Conservation (phyloP, 2,329 filamentous ascomycete genomes). For the Alternaria sp. region DNA sequence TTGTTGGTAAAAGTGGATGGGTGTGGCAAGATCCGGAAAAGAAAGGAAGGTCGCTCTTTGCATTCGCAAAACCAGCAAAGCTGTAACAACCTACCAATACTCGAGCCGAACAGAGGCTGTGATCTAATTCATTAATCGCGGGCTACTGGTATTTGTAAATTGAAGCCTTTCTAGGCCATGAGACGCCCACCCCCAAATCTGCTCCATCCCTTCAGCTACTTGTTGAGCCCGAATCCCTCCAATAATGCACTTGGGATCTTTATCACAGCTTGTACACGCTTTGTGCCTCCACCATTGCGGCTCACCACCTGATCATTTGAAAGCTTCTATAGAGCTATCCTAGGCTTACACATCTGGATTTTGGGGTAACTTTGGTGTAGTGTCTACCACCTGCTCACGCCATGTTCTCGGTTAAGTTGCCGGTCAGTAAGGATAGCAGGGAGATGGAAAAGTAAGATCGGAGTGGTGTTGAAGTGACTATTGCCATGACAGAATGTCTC, state of each 20-base stretch:
- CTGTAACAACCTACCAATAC: conserved; percentile 12
- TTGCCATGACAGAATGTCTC: background rate
- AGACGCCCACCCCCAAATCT: background rate
- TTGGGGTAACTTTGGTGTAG: background rate
- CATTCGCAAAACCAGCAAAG: conserved; percentile 33
- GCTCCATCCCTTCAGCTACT: background rate
- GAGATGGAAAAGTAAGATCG: background rate
- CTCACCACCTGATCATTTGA: background rate
- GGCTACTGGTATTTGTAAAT: background rate
- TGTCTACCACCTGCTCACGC: background rate
- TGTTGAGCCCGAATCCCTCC: background rate
- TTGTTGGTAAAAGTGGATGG: conserved; percentile 59
- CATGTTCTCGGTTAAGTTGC: background rate
- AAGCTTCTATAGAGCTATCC: background rate
- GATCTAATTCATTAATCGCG: background rate
- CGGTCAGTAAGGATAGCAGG: background rate
- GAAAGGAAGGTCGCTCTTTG: conserved; percentile 42
- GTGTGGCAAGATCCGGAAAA: conserved; percentile 50
- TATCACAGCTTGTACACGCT: background rate
- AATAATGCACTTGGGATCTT: background rate
- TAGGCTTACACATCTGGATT: background rate
- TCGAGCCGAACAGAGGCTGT: background rate
- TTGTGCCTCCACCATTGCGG: background rate
- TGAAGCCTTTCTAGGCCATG: background rate
- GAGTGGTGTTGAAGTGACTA: background rate